Base-by-base conservation (phyloP, 768 basidiomycete genomes). In the Boletus subcaerulescens region DNA sequence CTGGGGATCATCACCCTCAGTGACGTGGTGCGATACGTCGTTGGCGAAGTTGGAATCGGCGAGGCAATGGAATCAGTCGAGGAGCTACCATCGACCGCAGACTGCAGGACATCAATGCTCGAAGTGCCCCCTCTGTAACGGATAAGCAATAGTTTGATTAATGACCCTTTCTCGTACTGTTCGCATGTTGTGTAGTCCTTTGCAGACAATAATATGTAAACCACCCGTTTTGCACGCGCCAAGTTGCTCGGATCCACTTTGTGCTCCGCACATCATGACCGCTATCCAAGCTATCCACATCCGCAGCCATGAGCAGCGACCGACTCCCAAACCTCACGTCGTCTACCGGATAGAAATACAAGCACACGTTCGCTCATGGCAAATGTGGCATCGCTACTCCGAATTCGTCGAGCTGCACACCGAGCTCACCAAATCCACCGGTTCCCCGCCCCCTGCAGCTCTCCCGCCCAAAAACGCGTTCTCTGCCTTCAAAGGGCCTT, bases 301-400 rank as follows among this genome's bases (percentile, higher is more conserved):
- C 58, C 82, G 80, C 36, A 78, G 77, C 62, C 80, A 83, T 66
- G 89, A 92, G 67, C 84, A 86, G 57, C 84, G 87, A 43, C 66
- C 76, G 3, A 65, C 74, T 39, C 91, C 91, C 60, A 91, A 89
- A 64, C 73, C 84, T n/a, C 91, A 95, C 66, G 79, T 80, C 53
- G 91, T 89, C 62, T 96, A 88, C 74, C 79, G 79, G 58, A 89
- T 96, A 68, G 81, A 87, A 64, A 85, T 98, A 62, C 84, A 89
- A 61, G 93, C 93, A 7, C 85, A 91, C 52, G 90, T 93, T 29
- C 86, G 91, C 57, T 87, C 91, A 67, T 98, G 95, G 94, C 84
- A 88, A 53, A 90, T 97, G 80, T 91, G 89, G 85, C 79, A 89
- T 54, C 89, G 96, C 47, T 98, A 98, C 75, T 94, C 92, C 41